Base-by-base conservation (phyloP, 2,329 filamentous ascomycete genomes). In the Epichloe hybrida region DNA sequence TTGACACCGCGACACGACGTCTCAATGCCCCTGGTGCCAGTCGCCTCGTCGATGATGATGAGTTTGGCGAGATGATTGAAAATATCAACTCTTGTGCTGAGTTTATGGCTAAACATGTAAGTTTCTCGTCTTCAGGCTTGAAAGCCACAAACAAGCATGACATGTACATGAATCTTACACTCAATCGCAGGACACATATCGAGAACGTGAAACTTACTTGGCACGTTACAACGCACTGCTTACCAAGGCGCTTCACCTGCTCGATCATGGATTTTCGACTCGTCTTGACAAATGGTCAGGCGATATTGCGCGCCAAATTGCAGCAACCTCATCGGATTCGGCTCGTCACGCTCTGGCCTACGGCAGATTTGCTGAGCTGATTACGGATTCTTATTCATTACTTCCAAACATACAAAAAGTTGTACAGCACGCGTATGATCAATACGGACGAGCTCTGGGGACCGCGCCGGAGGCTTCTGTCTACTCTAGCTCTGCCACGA, bases 21-120 rank as follows among this genome's bases (percentile, higher is more conserved):
- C 79, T 98, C 52, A 97, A 97, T 71, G 90, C 90, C 0, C 90
- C 93, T 0, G 89, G 90, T 1, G 90, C 91, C 20, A 83, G 87
- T 46, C 88, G 84, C 52, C 75, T 95, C 50, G 90, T 96, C 15
- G 85, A 90, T 44, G 84, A 84, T 51, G 82, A 84, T 48, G 85
- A 86, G 43, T 96, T 97, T 62, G 82, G 85, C 2, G 87, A 95
- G 49, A 94, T 97, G 75, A 72, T 98, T 46, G 77, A 80, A 45
- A 91, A 88, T 55, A 73, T 98, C 47, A 90, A 97, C 66, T 81
- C 88, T 49, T 98, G 91, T 64, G 80, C 98, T 58, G 84, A 83
- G 34, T 97, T 97, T 63, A 96, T 97, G 89, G 79, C 86, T 54
- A 75, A 80, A 49, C 88, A 96, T 70, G 86, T 89, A 68, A 64